phyloP scores from a whole-genome alignment of 148 eudicot genomes.

The Rhododendron kiyosumense region DNA sequence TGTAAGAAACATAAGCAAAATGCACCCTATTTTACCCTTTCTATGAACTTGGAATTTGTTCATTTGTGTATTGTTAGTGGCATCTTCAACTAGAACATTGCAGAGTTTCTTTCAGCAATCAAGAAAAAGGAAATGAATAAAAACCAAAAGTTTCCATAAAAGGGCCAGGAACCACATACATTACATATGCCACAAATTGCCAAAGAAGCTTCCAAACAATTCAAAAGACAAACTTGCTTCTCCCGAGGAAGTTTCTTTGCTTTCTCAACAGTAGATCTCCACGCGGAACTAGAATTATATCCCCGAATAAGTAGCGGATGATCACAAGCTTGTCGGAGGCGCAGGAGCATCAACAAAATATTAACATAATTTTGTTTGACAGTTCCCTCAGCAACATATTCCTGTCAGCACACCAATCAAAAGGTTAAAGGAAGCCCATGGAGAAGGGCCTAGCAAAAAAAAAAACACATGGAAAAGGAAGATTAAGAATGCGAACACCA shows the following conservation, averaged over 20 bases:
- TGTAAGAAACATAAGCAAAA: not conserved
- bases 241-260: conserved; percentile 74
- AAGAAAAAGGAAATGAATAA: conserved; percentile 4
- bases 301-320: conserved; percentile 86
- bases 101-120: not conserved
- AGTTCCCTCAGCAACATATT: conserved; percentile 89
- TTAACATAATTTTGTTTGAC: conserved; percentile 92
- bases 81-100: not conserved
- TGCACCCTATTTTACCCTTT: not conserved
- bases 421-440: not conserved
- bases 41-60: not conserved
- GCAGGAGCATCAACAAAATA: conserved; percentile 83
- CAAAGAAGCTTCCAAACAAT: conserved; percentile 71
- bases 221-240: conserved; percentile 51
- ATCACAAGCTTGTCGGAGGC: conserved; percentile 98
- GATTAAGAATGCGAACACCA: not conserved
- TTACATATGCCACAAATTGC: conserved; percentile 87
- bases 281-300: conserved; percentile 43
- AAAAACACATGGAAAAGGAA: not conserved
- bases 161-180: conserved; percentile 37
- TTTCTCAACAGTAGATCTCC: conserved; percentile 50
- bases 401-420: conserved; percentile 35
- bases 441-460: not conserved
- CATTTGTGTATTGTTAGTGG: not conserved
- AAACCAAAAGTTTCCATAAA: not conserved